Conservation (phyloP, 345 rosid species). For the Eucalyptus erythrocorys region DNA sequence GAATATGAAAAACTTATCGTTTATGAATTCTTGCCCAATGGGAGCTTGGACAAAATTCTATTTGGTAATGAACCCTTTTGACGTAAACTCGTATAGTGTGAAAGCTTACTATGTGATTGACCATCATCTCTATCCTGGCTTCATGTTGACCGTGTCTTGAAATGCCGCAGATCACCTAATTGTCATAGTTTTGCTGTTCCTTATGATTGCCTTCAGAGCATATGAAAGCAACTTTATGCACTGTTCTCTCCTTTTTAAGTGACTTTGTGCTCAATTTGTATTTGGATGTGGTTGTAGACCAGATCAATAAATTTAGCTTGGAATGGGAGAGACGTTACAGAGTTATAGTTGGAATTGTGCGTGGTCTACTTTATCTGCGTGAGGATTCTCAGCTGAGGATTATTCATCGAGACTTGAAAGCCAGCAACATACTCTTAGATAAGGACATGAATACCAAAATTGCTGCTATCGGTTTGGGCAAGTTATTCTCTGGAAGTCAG, state of each 20-base stretch:
- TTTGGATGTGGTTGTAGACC: background rate
- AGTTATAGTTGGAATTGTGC: slow-evolving; percentile 4
- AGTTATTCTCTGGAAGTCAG: slow-evolving; percentile 9
- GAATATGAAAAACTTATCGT: slow-evolving; percentile 26
- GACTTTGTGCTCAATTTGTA: background rate
- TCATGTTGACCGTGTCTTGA: background rate
- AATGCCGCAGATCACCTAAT: background rate
- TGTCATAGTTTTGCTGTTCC: background rate
- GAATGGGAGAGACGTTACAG: slow-evolving; percentile 8
- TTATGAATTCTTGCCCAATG: slow-evolving; percentile 25
- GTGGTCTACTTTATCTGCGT: slow-evolving; percentile 6
- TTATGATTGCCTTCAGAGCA: background rate
- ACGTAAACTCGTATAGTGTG: background rate
- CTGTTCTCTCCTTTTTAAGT: background rate
- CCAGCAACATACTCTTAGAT: slow-evolving; percentile 10
- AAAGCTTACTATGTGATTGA: background rate
- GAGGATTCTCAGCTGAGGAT: slow-evolving; percentile 12
- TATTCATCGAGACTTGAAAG: slow-evolving; percentile 13
- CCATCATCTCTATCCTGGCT: background rate
- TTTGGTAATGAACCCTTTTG: slow-evolving; percentile 6
- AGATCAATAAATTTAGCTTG: background rate
- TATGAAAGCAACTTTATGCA: background rate
- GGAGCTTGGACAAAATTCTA: slow-evolving; percentile 25
- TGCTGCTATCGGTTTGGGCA: slow-evolving; percentile 15
- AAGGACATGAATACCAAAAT: slow-evolving; percentile 15